Evolutionary conservation across 257 asterid species (phyloP).

Genomic region (Coffea eugenioides): DNA sequence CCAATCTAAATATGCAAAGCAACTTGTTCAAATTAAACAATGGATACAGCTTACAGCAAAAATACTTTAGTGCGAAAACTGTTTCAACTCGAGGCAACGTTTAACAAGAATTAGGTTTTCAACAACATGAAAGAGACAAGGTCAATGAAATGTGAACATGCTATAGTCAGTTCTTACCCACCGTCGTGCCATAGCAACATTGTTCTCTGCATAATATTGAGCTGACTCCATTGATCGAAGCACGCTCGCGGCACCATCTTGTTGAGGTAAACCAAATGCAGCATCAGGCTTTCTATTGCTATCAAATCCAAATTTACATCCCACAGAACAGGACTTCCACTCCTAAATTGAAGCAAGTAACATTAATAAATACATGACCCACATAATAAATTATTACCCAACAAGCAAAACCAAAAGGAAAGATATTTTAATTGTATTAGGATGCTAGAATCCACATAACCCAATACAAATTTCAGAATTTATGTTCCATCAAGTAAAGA

Average conservation of each 20-base stretch:
- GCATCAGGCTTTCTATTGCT: constrained; percentile 62
- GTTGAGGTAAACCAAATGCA: constrained; percentile 54
- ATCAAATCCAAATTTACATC: constrained; percentile 64
- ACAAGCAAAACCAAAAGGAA: neutral
- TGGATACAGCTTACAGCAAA: neutral
- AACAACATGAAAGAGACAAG: neutral
- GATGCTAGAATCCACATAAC: neutral
- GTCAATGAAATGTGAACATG: constrained; percentile 1
- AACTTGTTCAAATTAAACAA: neutral
- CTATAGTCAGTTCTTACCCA: constrained; percentile 73
- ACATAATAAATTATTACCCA: neutral
- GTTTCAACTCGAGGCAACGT: neutral
- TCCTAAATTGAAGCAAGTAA: constrained; percentile 42
- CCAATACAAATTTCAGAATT: neutral
- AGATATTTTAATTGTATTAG: neutral
- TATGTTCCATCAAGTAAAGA: neutral
- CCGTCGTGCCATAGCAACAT: constrained; percentile 82
- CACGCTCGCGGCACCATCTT: constrained; percentile 48
- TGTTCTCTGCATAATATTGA: constrained; percentile 69
- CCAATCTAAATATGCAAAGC: neutral
- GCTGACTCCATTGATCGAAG: constrained; percentile 95
- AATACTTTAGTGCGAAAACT: neutral
- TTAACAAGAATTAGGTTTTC: neutral
- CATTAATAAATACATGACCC: neutral
- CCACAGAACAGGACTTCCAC: constrained; percentile 68